Evolutionary conservation across 345 rosid genomes (phyloP).

Genomic region (Euclidium syriacum): DNA sequence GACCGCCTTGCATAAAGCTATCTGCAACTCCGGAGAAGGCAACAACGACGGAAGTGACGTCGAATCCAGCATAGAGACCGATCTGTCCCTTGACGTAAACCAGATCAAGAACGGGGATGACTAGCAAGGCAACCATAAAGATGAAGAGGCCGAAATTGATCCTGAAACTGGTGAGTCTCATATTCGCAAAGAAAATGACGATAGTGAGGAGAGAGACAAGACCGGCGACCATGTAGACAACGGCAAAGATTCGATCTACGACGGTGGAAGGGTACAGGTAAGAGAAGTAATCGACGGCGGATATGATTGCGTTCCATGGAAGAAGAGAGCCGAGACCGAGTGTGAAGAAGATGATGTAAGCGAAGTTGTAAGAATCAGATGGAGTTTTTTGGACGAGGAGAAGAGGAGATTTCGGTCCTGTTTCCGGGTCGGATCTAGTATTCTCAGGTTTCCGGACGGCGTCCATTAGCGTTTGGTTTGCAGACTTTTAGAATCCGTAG

Average conservation of each 20-base stretch:
- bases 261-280: slow-evolving; percentile 80
- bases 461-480: slow-evolving; percentile 34
- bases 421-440: slow-evolving; percentile 28
- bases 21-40: slow-evolving; percentile 72
- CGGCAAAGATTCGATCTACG: slow-evolving; percentile 89
- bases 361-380: slow-evolving; percentile 66
- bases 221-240: slow-evolving; percentile 64
- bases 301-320: slow-evolving; percentile 99
- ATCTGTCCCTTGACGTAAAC: slow-evolving; percentile 69
- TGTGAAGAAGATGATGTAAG: slow-evolving; percentile 80
- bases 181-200: slow-evolving; percentile 58
- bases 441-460: slow-evolving; percentile 24
- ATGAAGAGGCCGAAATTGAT: slow-evolving; percentile 70
- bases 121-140: slow-evolving; percentile 52
- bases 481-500: background rate
- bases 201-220: slow-evolving; percentile 51
- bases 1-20: slow-evolving; percentile 86
- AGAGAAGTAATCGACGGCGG: slow-evolving; percentile 96
- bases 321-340: slow-evolving; percentile 80
- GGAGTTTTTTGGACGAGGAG: slow-evolving; percentile 40
- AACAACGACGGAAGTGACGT: slow-evolving; percentile 49
- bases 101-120: slow-evolving; percentile 72
- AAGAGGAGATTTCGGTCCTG: slow-evolving; percentile 47
- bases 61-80: slow-evolving; percentile 66
- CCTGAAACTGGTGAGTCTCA: slow-evolving; percentile 59